Evolutionary conservation across 2,329 filamentous ascomycete species (phyloP), one percentile per base, ranked within the genome.

Genomic region (Trichoderma simmonsii): DNA sequence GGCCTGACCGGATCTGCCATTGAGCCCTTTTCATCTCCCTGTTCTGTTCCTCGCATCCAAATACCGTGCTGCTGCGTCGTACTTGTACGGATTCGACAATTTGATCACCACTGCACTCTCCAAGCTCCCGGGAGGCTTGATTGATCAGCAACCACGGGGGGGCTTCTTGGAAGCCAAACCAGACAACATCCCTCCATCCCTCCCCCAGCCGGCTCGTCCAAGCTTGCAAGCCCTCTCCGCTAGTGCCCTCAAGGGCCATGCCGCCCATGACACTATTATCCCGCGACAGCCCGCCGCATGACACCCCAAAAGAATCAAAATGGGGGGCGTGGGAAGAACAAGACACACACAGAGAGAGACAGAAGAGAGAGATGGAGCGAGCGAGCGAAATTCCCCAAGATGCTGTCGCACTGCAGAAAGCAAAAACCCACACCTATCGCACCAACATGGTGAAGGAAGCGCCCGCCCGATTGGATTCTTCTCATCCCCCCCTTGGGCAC

Each of bases 251-350:
- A 61, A 43, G 30, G 68, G 34, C 60, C 68, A 64, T 63, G 57
- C 59, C 68, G 59, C 57, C 60, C 54, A 64, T 39, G 60, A 63
- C 68, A 48, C 68, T 54, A 70, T 57, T 70, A 60, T 70, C 56
- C 59, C 68, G 60, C 68, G 57, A 61, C 60, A 56, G 68, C 68
- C 59, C 60, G 60, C 68, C 48, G 68, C 68, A 71, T 71, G 68
- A 71, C 68, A 62, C 57, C 67, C 67, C 59, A 62, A 70, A 21
- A n/a, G 28, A 60, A 60, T 43, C 65, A 30, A 59, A 28, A 18
- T 24, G 28, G 32, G 51, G 51, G 63, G 63, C 18, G 54, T 56
- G n/a, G n/a, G 39, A 18, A 24, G 30, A 36, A 24, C 21, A 62
- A 43, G 64, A 24, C 11, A 18, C 12, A 39, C 8, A 36, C 9